A percentile compares a stretch with the other conserved stretches of the same genome.
These are phyloP conservation scores for Geranomyces variabilis DNA, from an alignment of 192 early-diverging fungal species.

Conservation along the genomic window DNA sequence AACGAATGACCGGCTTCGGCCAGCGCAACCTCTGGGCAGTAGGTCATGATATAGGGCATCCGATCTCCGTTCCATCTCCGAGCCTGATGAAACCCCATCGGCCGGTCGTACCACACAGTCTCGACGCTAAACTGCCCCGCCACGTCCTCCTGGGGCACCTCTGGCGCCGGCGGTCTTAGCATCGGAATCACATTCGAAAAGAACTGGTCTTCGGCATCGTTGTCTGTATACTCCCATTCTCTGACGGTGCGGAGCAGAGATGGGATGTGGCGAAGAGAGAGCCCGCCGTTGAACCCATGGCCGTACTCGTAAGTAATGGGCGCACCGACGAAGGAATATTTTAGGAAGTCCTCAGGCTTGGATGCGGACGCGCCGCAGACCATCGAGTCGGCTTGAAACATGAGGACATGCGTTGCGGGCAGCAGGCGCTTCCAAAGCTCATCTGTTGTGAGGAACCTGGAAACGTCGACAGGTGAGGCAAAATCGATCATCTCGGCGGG, in stretches of 20 bases:
- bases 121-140: background rate
- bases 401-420: conserved; percentile 16
- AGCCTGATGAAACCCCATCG: conserved; percentile 2
- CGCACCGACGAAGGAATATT: background rate
- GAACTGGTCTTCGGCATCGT: conserved; percentile 1
- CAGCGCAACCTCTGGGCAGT: background rate
- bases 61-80: background rate
- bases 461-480: conserved; percentile 1
- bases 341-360: conserved; percentile 13
- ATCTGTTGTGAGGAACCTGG: conserved; percentile 14
- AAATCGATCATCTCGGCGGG: background rate
- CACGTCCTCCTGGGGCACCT: background rate
- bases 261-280: conserved; percentile 17
- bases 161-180: background rate
- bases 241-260: background rate
- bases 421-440: conserved; percentile 21
- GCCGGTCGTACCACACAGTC: background rate
- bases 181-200: background rate
- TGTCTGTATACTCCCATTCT: background rate
- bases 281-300: background rate
- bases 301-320: background rate
- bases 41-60: background rate
- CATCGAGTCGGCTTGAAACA: conserved; percentile 23
- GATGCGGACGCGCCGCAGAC: conserved; percentile 5
- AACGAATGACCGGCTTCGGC: background rate